Evolutionary conservation across 2,329 filamentous ascomycete species (phyloP).

Genomic region (Pyrenophora seminiperda): DNA sequence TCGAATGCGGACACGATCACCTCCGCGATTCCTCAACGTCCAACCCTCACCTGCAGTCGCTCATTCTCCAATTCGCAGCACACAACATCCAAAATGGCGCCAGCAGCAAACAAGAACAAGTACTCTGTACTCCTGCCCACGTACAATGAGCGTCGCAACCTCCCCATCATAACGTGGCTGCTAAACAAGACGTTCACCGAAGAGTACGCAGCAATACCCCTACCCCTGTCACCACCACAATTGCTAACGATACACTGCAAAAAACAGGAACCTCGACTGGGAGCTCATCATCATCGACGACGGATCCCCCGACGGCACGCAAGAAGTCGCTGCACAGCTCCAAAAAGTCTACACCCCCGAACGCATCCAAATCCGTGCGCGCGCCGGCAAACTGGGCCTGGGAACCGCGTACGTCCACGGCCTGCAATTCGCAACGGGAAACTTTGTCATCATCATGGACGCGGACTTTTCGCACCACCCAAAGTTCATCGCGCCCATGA

Average conservation of each 20-base stretch:
- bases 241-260: not conserved
- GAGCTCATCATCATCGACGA: slow-evolving; percentile 98
- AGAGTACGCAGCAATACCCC: slow-evolving; percentile 62
- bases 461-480: slow-evolving; percentile 99
- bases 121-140: slow-evolving; percentile 98
- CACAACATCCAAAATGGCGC: slow-evolving; percentile 34
- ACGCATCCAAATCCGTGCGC: slow-evolving; percentile 82
- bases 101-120: slow-evolving; percentile 65
- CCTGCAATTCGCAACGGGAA: slow-evolving; percentile 85
- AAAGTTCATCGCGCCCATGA: slow-evolving; percentile 97
- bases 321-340: slow-evolving; percentile 87
- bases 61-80: slow-evolving; percentile 32
- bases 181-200: slow-evolving; percentile 90
- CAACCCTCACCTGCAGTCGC: slow-evolving; percentile 33
- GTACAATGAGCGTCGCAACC: slow-evolving; percentile 97
- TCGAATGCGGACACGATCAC: slow-evolving; percentile 34
- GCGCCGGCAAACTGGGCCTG: slow-evolving; percentile 93
- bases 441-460: slow-evolving; percentile 99
- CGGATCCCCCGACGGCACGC: slow-evolving; percentile 93
- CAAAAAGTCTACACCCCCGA: slow-evolving; percentile 77
- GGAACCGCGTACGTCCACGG: slow-evolving; percentile 97
- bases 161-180: slow-evolving; percentile 94
- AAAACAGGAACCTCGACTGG: slow-evolving; percentile 83
- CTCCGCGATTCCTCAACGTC: slow-evolving; percentile 24
- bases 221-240: not conserved